Evolutionary conservation across 495 filamentous ascomycete species (phyloP), one percentile per base, ranked within the genome.

Genomic region (Friedmanniomyces simplex): DNA sequence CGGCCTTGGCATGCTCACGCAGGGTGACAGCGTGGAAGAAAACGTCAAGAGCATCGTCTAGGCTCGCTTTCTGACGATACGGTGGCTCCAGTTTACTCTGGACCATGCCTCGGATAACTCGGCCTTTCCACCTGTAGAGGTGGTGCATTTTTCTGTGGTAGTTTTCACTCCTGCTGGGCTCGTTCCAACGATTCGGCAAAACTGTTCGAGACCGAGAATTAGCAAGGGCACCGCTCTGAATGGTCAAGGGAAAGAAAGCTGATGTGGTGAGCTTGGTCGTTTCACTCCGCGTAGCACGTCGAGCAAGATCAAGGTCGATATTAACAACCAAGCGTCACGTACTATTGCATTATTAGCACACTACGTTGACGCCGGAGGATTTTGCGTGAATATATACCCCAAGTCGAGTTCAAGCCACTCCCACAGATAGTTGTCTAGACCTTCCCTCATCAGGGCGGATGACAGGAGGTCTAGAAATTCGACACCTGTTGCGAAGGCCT

Each of bases 371-470:
- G 28, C 28, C 10, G 28, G 10, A 32, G 28, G 4, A 32, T 3
- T 32, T 32, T 32, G 4, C 28, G 28, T 10, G 28, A 32, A 32
- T 10, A 10, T 10, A 10, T 32, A 32, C 28, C 28, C 39, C 2
- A 42, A 32, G 30, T 63, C 56, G 1, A 51, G 14, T 1, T n/a
- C 10, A 13, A 63, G 12, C 57, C 56, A 63, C 11, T 63, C 51
- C 61, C 61, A 63, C 4, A 63, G 36, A 28, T 51, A 37, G 13
- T 55, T 18, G 28, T 63, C 61, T 13, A 18, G 34, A 22, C 30
- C 51, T 54, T 63, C 61, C 11, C 37, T 13, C 13, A 60, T 32
- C 20, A 60, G 2, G 16, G 28, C 21, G 7, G 2, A 28, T 18
- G 53, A 25, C 20, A 63, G 14, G 18, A 34, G 20, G 1, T 30